These are phyloP conservation scores for Aristolochia contorta DNA, from an alignment of 164 flowering plant genomes.

Conservation along the genomic window DNA sequence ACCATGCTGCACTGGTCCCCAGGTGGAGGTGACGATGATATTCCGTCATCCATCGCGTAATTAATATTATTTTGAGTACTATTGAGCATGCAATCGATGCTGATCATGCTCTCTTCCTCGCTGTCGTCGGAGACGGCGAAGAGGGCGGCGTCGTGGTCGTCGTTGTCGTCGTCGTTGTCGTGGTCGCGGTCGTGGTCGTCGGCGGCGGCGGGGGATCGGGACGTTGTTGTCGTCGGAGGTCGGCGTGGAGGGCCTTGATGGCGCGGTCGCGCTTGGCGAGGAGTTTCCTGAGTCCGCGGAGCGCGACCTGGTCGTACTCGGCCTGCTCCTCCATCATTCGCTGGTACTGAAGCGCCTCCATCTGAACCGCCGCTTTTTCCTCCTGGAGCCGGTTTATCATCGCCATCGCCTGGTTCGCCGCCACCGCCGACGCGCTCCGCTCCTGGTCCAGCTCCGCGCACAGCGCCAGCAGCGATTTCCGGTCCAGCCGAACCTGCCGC, in stretches of 20 bases:
- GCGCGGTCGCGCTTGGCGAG: constrained; percentile 52
- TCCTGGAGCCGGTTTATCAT: constrained; percentile 85
- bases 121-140: no score
- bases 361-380: constrained; percentile 76
- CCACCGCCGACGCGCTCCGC: constrained; percentile 70
- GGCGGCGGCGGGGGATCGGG: constrained; percentile 10
- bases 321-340: constrained; percentile 97
- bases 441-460: constrained; percentile 79
- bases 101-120: no score
- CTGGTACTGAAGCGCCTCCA: constrained; percentile 88
- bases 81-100: no score
- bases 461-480: constrained; percentile 41
- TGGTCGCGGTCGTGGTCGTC: not conserved
- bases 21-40: no score
- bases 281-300: constrained; percentile 45
- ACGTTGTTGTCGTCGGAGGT: constrained; percentile 34
- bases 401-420: constrained; percentile 87
- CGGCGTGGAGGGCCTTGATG: constrained; percentile 43
- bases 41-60: no score
- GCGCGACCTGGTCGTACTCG: constrained; percentile 70
- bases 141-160: no score
- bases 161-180: not conserved
- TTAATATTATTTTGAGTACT: no score
- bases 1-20: no score
- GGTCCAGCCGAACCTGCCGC: constrained; percentile 46